Conservation (phyloP, 331 rosid genomes). For the Erythrophleum ivorense region DNA sequence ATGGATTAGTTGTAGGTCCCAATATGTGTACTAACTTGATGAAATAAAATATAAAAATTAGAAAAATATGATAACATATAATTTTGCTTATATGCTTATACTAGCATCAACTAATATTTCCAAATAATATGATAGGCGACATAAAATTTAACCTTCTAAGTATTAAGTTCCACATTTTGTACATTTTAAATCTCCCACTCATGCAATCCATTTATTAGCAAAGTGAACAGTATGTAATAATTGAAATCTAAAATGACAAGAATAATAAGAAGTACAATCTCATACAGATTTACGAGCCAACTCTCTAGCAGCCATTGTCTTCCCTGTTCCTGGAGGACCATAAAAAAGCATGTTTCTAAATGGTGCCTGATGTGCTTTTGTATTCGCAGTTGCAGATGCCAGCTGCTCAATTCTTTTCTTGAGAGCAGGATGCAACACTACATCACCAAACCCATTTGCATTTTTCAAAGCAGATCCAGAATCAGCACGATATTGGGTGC, state of each 20-base stretch:
- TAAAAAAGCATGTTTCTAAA: slow-evolving; percentile 96
- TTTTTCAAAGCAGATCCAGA: slow-evolving; percentile 54
- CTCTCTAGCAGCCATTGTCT: slow-evolving; percentile 98
- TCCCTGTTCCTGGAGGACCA: slow-evolving; percentile 99
- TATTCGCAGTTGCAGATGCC: slow-evolving; percentile 89
- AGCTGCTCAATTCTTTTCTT: slow-evolving; percentile 82
- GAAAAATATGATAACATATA: background rate
- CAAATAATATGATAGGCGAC: background rate
- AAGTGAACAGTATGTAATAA: slow-evolving; percentile 2
- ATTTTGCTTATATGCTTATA: slow-evolving; percentile 16
- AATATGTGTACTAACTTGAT: background rate
- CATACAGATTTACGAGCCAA: slow-evolving; percentile 93
- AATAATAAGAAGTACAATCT: slow-evolving; percentile 24
- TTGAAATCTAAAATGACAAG: slow-evolving; percentile 35
- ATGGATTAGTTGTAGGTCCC: slow-evolving; percentile 16
- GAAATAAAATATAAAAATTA: background rate
- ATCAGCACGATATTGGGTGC: slow-evolving; percentile 48
- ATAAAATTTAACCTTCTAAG: slow-evolving; percentile 22
- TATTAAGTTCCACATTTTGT: background rate
- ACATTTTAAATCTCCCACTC: background rate
- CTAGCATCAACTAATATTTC: background rate
- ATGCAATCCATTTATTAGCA: slow-evolving; percentile 17
- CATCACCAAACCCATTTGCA: slow-evolving; percentile 85
- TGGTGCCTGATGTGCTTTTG: slow-evolving; percentile 96
- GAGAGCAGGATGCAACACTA: slow-evolving; percentile 87